phyloP scores from a whole-genome alignment of 2,329 filamentous ascomycete genomes.

The Aplosporella prunicola region DNA sequence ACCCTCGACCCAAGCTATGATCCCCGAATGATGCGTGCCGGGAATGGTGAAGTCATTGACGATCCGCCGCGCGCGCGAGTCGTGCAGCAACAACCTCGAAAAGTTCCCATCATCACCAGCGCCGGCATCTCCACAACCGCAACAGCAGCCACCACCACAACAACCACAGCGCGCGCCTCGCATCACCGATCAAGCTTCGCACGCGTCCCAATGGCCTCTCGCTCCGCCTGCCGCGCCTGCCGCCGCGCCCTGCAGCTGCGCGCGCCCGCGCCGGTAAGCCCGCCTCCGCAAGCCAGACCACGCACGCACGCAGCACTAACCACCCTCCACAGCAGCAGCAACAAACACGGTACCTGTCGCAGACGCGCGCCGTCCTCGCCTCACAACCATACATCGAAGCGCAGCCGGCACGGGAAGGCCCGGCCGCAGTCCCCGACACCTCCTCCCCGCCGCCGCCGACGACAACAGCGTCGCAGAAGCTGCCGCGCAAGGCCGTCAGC shows the following conservation, averaged over 20 bases:
- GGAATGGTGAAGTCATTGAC: conserved; percentile 26
- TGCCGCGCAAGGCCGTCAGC: conserved; percentile 4
- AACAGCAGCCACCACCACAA: no score
- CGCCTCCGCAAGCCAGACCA: conserved; percentile 12
- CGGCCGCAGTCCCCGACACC: conserved; percentile 13
- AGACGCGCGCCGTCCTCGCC: conserved; percentile 8
- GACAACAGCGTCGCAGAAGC: conserved; percentile 11
- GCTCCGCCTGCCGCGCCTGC: conserved; percentile 28
- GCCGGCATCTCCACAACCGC: conserved; percentile 4
- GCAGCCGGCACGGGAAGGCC: not conserved
- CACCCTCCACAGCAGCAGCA: not conserved
- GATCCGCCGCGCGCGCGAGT: conserved; percentile 17
- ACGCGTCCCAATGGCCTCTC: conserved; percentile 24
- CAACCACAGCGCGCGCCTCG: no score
- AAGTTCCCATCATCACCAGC: conserved; percentile 4
- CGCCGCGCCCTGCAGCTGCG: conserved; percentile 18
- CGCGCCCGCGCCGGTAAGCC: not conserved
- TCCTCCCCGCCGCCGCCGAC: conserved; percentile 8
- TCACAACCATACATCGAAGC: not conserved
- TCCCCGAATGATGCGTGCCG: no score
- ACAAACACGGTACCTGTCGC: conserved; percentile 14
- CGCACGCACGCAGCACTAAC: not conserved
- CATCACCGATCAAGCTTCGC: not conserved
- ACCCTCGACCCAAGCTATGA: no score
- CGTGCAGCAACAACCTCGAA: conserved; percentile 11